Evolutionary conservation across 352 stramenopile genomes (phyloP).

Genomic region (Saprolegnia parasitica): DNA sequence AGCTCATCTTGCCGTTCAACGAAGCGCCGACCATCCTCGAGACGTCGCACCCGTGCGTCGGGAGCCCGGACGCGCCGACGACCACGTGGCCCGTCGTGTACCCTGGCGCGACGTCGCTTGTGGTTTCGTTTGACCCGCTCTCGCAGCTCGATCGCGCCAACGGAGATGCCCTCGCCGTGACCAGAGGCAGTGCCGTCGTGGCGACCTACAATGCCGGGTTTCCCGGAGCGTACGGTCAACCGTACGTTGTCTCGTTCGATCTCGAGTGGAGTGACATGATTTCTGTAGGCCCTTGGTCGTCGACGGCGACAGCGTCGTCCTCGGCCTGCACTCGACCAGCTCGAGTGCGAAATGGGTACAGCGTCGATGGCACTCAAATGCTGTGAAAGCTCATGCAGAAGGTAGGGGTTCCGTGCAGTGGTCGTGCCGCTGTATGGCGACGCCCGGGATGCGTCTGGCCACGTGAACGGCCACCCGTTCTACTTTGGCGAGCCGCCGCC

Average conservation of each 20-base stretch:
- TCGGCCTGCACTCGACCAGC: slow-evolving; percentile 54
- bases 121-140: slow-evolving; percentile 69
- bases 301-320: slow-evolving; percentile 52
- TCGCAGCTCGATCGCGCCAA: slow-evolving; percentile 58
- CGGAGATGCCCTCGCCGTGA: slow-evolving; percentile 29
- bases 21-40: slow-evolving; percentile 40
- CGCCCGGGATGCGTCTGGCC: not conserved
- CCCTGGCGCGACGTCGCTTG: slow-evolving; percentile 61
- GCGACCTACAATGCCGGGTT: slow-evolving; percentile 1
- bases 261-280: too few species aligned
- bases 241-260: slow-evolving; percentile 4
- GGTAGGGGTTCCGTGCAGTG: slow-evolving; percentile 66
- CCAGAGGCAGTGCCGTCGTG: not conserved
- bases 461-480: slow-evolving; percentile 36
- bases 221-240: not conserved
- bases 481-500: slow-evolving; percentile 63
- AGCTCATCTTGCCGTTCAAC: slow-evolving; percentile 51
- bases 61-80: slow-evolving; percentile 38
- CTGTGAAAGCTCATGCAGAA: slow-evolving; percentile 38
- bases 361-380: not conserved
- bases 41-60: slow-evolving; percentile 46
- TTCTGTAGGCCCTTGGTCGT: slow-evolving; percentile 37
- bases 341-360: slow-evolving; percentile 14
- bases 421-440: slow-evolving; percentile 45
- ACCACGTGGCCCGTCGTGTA: slow-evolving; percentile 67